Conservation (phyloP, 768 basidiomycete species). For the Russula lepida region DNA sequence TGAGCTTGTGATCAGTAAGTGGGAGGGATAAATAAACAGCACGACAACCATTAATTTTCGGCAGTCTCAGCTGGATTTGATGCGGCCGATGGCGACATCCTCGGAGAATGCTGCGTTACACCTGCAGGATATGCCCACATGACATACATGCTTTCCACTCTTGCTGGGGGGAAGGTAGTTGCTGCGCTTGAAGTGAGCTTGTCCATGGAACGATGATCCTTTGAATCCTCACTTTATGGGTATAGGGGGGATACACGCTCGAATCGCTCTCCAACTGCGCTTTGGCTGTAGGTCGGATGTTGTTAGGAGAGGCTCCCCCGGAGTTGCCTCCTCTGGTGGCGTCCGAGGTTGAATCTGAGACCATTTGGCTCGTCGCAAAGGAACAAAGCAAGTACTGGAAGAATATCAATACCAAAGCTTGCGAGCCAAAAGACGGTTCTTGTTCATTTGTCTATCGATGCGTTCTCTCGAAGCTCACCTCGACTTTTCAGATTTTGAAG, state of each 20-base stretch:
- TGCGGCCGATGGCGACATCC: constrained; percentile 85
- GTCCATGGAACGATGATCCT: neutral
- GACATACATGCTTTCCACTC: constrained; percentile 90
- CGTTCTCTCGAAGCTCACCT: neutral
- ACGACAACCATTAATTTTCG: neutral
- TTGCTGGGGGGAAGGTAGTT: constrained; percentile 83
- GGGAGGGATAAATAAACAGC: neutral
- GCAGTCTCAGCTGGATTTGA: constrained; percentile 97
- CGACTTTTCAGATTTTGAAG: constrained; percentile 43
- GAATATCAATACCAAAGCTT: constrained; percentile 68
- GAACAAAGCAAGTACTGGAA: constrained; percentile 93
- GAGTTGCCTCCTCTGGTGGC: constrained; percentile 66
- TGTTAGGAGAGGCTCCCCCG: constrained; percentile 85
- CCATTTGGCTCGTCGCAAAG: constrained; percentile 78
- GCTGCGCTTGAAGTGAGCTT: constrained; percentile 85
- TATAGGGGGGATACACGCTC: constrained; percentile 91
- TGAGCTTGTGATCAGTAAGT: constrained; percentile 89
- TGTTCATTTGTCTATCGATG: neutral
- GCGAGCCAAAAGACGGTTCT: constrained; percentile 74
- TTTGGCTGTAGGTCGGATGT: constrained; percentile 73
- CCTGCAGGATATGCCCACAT: constrained; percentile 96
- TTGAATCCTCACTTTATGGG: neutral
- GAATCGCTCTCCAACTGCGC: constrained; percentile 83
- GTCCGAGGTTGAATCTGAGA: constrained; percentile 76
- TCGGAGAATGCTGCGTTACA: constrained; percentile 86